Base-by-base conservation (phyloP, 2,329 filamentous ascomycete species). In the Metarhizium guizhouense region DNA sequence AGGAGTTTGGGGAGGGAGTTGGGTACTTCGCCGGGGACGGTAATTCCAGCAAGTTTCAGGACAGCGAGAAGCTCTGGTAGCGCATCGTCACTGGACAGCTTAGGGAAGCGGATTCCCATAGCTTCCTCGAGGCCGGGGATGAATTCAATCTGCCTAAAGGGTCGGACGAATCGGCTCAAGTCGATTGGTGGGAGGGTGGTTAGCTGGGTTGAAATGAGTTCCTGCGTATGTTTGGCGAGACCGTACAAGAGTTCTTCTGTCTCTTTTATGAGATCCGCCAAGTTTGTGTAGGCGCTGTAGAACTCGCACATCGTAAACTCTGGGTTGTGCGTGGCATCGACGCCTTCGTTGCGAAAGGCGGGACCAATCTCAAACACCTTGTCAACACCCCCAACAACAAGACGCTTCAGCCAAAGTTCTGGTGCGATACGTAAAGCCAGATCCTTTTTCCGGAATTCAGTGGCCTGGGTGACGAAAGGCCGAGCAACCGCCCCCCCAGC, bases 291-390 rank as follows among this genome's bases (percentile, higher is more conserved):
- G 3, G 92, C 86, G 58, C 88, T 86, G 72, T 99, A 99, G 73
- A 96, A 97, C 72, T 99, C 94, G 76, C 93, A 97, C 58, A 90
- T 97, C 48, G 89, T 94, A 72, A 97, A 99, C 68, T 99, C 94
- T 0, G 94, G 93, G 67, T 99, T 99, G 69, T 99, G 94, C 0
- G 90, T 96, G 34, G 81, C 82, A 69, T 96, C 92, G 40, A 96
- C 74, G 69, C 90, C 90, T 74, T 99, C 94, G 68, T 99, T 99
- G 47, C 94, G 84, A 71, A 99, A 99, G 13, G 85, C 85, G 3
- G 90, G 87, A 0, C 94, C 94, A 60, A 99, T 92, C 72, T 99
- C 94, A 66, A 95, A 99, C 30, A 99, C 84, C 59, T 80, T 85
- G 63, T 95, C 88, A 58, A 97, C 84, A 2, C 92, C 93, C 52